Evolutionary conservation across 1,139 yeast genomes (phyloP), one percentile per base, ranked within the genome.

Genomic region (Saccharomyces uvarum): DNA sequence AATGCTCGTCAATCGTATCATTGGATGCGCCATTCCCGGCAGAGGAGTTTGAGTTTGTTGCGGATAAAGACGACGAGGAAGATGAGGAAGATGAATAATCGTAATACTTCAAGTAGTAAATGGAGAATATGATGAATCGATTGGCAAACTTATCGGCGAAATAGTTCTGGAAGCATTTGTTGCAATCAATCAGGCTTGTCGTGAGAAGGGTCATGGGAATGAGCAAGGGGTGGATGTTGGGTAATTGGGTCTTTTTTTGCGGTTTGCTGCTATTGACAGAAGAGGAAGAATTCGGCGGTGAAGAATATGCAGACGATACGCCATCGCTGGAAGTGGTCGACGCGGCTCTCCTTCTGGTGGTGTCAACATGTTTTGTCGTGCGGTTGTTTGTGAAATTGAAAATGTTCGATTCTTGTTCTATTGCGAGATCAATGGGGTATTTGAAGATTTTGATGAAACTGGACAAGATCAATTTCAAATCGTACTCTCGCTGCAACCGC

Each of bases 181-280:
- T 91, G 61, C 90, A 84, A 66, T 88, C 95, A 44, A 82, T 72
- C 52, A 89, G 70, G 64, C 88, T 96, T 88, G 96, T 88, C 21
- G 86, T 65, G 7, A 91, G 67, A 70, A 86, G 77, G 3, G 82
- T 67, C 24, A 80, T 67, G 62, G 87, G 93, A 2, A 73, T 68
- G 2, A 81, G 68, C 82, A 86, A 78, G 1, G 76, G 62, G 0
- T 83, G 76, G 0, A 84, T 75, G 9, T 69, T 70, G 2, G 71
- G 73, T 49, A 63, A 50, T 11, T 38, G 44, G 4, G 44, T 9
- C 44, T 16, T 38, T 8, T 11, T 38, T 16, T 38, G 44, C 44
- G 44, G 6, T 8, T 38, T 38, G 24, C 24, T 16, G 11, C 16
- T 9, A 16, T 38, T 14, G 9, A 19, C 44, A 16, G 24, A 16